Percentiles rank a stretch among this genome's conserved stretches.
Evolutionary conservation across 805 yeast species (phyloP).

Genomic region (Scheffersomyces lignosus): DNA sequence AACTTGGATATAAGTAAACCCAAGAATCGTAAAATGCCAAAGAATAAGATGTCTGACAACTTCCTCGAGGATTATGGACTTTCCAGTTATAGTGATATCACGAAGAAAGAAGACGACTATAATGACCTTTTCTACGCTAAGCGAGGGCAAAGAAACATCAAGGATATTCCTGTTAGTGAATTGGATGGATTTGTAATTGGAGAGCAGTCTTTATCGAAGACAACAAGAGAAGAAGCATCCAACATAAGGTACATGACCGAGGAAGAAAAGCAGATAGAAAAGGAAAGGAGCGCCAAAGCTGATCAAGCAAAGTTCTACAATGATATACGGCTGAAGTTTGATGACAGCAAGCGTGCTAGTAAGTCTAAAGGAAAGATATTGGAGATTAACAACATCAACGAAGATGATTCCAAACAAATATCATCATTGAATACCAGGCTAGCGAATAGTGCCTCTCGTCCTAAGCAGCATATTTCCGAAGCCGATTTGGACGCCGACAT

Average conservation of each 20-base stretch:
- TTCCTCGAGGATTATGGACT: conserved; percentile 42
- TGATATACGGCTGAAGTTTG: conserved; percentile 30
- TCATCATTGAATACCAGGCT: conserved; percentile 24
- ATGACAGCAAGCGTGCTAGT: conserved; percentile 4
- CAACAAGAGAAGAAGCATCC: conserved; percentile 1
- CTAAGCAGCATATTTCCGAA: conserved; percentile 2
- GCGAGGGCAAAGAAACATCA: conserved; percentile 17
- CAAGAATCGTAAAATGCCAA: conserved; percentile 30
- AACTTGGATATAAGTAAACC: conserved; percentile 8
- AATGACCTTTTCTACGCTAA: conserved; percentile 20
- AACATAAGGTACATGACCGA: conserved; percentile 19
- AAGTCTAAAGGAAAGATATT: conserved; percentile 19
- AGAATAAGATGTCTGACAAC: conserved; percentile 28
- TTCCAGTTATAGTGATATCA: conserved; percentile 27
- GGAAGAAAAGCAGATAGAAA: conserved; percentile 28
- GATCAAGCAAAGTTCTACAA: conserved; percentile 27
- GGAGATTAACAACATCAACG: conserved; percentile 35
- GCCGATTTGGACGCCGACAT: background rate
- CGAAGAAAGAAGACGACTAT: conserved; percentile 26
- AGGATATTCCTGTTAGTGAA: conserved; percentile 24
- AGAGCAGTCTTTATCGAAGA: conserved; percentile 11
- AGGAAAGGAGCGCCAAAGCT: conserved; percentile 20
- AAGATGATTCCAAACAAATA: conserved; percentile 22
- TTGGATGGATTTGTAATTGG: conserved; percentile 41
- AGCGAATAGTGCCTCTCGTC: conserved; percentile 1